These are phyloP conservation scores for Aureobasidium sp. DNA, from an alignment of 2,329 filamentous ascomycete species.

Conservation along the genomic window DNA sequence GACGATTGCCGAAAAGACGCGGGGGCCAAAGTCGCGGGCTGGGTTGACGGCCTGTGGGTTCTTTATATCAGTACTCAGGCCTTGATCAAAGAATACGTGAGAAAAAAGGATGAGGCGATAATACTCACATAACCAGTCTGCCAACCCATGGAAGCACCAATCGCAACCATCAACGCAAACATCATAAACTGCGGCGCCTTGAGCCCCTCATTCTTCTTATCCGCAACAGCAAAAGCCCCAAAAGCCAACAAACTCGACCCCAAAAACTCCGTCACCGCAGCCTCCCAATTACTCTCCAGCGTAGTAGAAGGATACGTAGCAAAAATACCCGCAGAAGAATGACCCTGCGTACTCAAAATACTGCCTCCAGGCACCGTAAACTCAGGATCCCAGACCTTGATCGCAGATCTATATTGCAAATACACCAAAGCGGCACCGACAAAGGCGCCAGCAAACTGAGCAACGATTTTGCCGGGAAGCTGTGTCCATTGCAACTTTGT, in stretches of 20 bases:
- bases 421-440: constrained; percentile 8
- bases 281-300: constrained; percentile 6
- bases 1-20: constrained; percentile 9
- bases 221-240: neutral
- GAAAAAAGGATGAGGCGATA: no score
- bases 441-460: constrained; percentile 4
- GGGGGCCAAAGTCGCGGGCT: constrained; percentile 7
- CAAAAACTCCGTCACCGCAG: constrained; percentile 1
- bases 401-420: neutral
- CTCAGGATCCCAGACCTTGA: constrained; percentile 14
- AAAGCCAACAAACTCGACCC: neutral
- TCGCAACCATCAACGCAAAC: constrained; percentile 5
- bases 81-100: no score
- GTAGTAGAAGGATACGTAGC: constrained; percentile 7
- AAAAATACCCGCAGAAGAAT: constrained; percentile 13
- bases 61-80: neutral
- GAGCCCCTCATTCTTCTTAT: neutral
- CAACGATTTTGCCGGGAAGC: neutral
- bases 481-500: neutral
- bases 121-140: constrained; percentile 15
- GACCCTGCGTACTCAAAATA: constrained; percentile 6
- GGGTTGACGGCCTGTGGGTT: constrained; percentile 11
- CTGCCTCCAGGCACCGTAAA: constrained; percentile 3
- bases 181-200: neutral
- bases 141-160: constrained; percentile 13